A percentile compares a stretch with the other conserved stretches of the same genome.
phyloP scores from a whole-genome alignment of 164 flowering plant genomes.

The Warburgia ugandensis region DNA sequence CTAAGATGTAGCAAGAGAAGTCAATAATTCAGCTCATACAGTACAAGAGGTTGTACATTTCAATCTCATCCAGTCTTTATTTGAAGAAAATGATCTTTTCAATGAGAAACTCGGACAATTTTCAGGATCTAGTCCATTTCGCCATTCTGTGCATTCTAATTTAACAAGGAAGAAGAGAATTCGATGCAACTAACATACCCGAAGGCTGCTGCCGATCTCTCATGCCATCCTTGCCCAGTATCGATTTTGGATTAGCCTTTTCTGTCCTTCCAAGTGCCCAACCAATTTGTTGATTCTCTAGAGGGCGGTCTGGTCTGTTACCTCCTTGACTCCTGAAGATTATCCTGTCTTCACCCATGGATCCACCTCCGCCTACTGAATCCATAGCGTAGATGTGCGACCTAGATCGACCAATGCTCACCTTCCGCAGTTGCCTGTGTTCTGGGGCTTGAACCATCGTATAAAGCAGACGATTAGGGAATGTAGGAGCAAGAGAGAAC shows the following conservation, averaged over 20 bases:
- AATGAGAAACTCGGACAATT: neutral
- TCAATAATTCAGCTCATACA: no score
- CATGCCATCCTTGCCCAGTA: constrained; percentile 13
- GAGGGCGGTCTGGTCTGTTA: neutral
- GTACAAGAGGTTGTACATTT: neutral
- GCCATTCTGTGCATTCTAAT: no score
- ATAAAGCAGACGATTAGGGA: neutral
- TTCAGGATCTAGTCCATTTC: neutral
- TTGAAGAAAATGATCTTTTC: neutral
- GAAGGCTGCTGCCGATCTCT: constrained; percentile 16
- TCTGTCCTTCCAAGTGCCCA: constrained; percentile 12
- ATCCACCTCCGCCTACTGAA: constrained; percentile 4
- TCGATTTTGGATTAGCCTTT: constrained; percentile 19
- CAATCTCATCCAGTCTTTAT: neutral
- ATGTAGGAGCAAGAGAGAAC: neutral
- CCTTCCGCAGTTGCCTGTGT: constrained; percentile 7
- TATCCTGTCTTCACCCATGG: constrained; percentile 18
- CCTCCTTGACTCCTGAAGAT: constrained; percentile 16
- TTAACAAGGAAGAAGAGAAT: neutral
- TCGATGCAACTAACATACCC: constrained; percentile 12
- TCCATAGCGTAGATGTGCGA: neutral
- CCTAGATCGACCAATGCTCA: neutral
- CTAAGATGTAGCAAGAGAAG: no score
- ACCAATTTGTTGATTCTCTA: constrained; percentile 21
- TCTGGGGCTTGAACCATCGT: constrained; percentile 39